Evolutionary conservation across 2,329 filamentous ascomycete genomes (phyloP), one percentile per base, ranked within the genome.

Genomic region (Rhytidhysteron rufulum): DNA sequence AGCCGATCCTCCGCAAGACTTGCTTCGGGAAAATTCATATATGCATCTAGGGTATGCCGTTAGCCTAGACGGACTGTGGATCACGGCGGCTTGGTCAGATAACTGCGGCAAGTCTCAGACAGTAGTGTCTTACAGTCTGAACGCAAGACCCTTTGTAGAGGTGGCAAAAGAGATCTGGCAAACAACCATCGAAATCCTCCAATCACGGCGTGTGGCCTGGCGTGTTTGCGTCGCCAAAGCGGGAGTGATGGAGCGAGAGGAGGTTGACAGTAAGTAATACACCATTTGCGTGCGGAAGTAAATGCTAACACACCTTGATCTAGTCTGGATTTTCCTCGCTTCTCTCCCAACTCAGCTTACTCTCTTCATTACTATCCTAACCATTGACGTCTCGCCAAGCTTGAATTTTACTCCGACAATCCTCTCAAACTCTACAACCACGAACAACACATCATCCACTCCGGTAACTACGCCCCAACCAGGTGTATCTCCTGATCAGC

Each of bases 81-180:
- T 93, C 27, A 84, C 83, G 10, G 85, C 81, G 5, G 84, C 85
- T 1, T 94, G 88, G 88, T 87, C 83, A 1, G 86, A 94, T 57
- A 87, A 82, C 50, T 78, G 78, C 19, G 88, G 88, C 2, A 80
- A 78, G 43, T 80, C 85, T 45, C 85, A 90, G 59, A 80, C 82
- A 49, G 86, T 78, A 13, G 78, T 82, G 1, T 84, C 85, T 0
- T 91, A 89, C 62, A 87, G 84, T 52, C 68, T 91, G 3, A 59
- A 32, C 72, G 82, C 45, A 75, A 80, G 64, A 71, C 76, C 50
- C 70, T 78, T 88, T 45, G 70, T 70, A 11, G 80, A 86, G 17
- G 71, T 89, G n/a, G 79, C 80, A 1, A 74, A 77, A 34, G 86
- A 90, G 53, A 85, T 93, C 3, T 91, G 87, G 86, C 77, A 82